These are phyloP conservation scores for Raphanus sativus DNA, from an alignment of 345 rosid genomes.

Conservation along the genomic window DNA sequence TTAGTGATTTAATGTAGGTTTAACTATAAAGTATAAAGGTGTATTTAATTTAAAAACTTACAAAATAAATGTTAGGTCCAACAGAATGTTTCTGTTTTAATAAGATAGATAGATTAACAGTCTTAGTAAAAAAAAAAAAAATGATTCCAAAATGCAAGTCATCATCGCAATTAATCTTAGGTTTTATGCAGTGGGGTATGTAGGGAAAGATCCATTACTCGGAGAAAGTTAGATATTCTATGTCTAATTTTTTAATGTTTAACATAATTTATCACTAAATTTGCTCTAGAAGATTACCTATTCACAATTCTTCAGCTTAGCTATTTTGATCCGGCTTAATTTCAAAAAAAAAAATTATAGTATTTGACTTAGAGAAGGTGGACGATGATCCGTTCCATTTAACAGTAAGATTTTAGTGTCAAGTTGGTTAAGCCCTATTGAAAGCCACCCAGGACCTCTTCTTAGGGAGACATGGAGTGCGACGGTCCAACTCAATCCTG, in stretches of 20 bases:
- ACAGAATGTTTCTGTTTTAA: no score
- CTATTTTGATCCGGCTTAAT: neutral
- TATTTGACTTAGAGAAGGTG: no score
- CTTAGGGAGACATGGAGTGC: neutral
- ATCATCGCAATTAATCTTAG: neutral
- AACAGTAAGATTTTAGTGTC: slow-evolving; percentile 5
- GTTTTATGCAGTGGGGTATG: neutral
- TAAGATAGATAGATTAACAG: neutral
- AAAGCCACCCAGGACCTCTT: slow-evolving; percentile 3
- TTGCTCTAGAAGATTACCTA: neutral
- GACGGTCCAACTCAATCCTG: neutral
- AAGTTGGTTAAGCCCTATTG: slow-evolving; percentile 2
- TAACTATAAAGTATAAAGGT: no score
- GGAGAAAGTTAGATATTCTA: neutral
- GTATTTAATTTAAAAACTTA: no score
- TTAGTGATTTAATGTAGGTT: no score
- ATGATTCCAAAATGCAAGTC: neutral
- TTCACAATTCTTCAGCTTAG: neutral
- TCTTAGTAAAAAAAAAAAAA: no score
- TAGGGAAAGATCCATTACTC: neutral
- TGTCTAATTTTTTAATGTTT: neutral
- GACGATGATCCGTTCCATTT: neutral
- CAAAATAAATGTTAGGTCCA: no score
- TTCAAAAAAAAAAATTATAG: no score
- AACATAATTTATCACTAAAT: neutral